A percentile compares a stretch with the other conserved stretches of the same genome.
Conservation (phyloP, 2,329 filamentous ascomycete species). For the Diaporthe vaccinii region DNA sequence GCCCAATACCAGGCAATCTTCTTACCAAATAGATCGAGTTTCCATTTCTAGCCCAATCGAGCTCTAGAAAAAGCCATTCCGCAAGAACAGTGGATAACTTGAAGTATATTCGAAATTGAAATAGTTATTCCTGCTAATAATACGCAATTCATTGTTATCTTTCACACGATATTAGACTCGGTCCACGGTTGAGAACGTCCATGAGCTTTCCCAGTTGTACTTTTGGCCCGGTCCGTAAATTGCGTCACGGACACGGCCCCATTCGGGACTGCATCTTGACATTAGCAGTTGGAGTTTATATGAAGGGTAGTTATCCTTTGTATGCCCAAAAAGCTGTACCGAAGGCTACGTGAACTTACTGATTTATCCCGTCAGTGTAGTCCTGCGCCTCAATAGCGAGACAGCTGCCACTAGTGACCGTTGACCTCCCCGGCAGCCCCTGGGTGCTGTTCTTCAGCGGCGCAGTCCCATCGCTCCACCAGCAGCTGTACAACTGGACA, state of each 20-base stretch:
- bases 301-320: fast-evolving
- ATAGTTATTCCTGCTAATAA: too few relatives aligned
- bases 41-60: too few relatives aligned
- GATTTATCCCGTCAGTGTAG: slow-evolving; percentile 83
- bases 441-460: slow-evolving; percentile 69
- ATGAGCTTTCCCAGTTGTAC: slow-evolving; percentile 21
- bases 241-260: neutral
- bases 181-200: slow-evolving; percentile 11
- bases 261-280: neutral
- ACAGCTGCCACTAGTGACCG: slow-evolving; percentile 69
- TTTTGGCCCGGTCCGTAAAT: neutral
- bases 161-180: neutral
- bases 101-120: neutral
- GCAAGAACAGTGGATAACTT: fast-evolving
- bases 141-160: too few relatives aligned
- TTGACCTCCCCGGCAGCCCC: slow-evolving; percentile 51
- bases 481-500: slow-evolving; percentile 79
- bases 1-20: too few relatives aligned
- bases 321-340: neutral
- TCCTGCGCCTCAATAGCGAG: slow-evolving; percentile 83
- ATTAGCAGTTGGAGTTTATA: neutral
- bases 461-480: slow-evolving; percentile 64
- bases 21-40: too few relatives aligned
- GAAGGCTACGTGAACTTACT: slow-evolving; percentile 56
- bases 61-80: too few relatives aligned